Conservation (phyloP, 148 eudicot species). For the Rheum nobile region DNA sequence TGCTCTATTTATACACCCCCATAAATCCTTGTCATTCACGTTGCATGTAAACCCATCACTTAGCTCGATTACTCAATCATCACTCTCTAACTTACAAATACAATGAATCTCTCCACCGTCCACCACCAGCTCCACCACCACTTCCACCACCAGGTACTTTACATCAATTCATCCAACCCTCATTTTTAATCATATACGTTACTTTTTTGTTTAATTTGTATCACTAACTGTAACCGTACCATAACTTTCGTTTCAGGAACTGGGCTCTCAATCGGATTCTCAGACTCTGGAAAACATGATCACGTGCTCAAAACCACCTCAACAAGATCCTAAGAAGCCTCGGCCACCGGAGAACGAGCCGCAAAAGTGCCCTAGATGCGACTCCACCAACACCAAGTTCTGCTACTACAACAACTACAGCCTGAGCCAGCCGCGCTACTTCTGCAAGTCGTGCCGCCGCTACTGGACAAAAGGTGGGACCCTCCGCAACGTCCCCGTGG, state of each 20-base stretch:
- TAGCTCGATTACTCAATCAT: neutral
- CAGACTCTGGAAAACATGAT: neutral
- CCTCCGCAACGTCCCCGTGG: conserved; percentile 76
- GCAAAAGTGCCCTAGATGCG: conserved; percentile 76
- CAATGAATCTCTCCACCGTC: conserved; percentile 1
- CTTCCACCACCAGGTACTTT: neutral
- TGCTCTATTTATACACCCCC: neutral
- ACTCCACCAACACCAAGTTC: conserved; percentile 74
- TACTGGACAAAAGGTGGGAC: conserved; percentile 97
- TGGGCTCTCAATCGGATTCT: neutral
- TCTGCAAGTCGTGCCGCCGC: conserved; percentile 84
- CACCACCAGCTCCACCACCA: neutral
- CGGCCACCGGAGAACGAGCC: conserved; percentile 57
- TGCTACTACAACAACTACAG: conserved; percentile 94
- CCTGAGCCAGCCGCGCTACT: conserved; percentile 75
- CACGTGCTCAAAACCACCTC: neutral
- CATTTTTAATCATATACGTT: no score
- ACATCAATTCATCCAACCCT: no score
- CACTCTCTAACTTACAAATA: neutral
- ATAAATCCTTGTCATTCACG: neutral
- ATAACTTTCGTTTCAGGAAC: neutral
- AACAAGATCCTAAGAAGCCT: conserved; percentile 47
- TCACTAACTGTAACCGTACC: neutral
- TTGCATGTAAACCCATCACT: neutral
- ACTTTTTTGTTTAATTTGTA: no score